These are phyloP conservation scores for Maudiozyma barnettii DNA, from an alignment of 805 yeast species.

Conservation along the genomic window DNA sequence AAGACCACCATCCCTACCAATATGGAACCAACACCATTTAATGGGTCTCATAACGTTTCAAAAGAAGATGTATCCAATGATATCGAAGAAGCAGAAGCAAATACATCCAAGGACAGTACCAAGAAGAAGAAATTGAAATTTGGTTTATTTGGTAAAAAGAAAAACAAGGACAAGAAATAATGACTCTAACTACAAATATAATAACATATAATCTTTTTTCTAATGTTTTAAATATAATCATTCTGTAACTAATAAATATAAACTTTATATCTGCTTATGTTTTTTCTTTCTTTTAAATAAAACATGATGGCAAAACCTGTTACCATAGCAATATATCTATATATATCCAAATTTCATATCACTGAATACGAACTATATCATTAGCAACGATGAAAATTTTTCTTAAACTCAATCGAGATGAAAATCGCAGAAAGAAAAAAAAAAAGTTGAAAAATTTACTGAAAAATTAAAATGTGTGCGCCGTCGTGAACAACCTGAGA, in stretches of 20 bases:
- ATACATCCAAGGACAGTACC: slow-evolving; percentile 9
- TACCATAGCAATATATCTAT: neutral
- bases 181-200: neutral
- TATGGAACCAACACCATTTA: neutral
- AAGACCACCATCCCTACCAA: slow-evolving; percentile 3
- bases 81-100: slow-evolving; percentile 1
- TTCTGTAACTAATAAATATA: neutral
- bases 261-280: neutral
- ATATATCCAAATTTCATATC: neutral
- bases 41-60: neutral
- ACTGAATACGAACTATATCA: neutral
- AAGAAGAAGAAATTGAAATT: slow-evolving; percentile 20
- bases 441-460: neutral
- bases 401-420: neutral
- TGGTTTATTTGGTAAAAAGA: slow-evolving; percentile 21
- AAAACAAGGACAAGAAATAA: slow-evolving; percentile 1
- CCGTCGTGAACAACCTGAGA: too few species aligned
- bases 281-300: too few species aligned
- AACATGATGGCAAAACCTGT: neutral
- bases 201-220: neutral
- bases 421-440: neutral
- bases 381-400: neutral
- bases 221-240: neutral
- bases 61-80: neutral
- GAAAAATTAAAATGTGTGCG: too few species aligned